Evolutionary conservation across 116 monocot species (phyloP).

Genomic region (Zostera marina): DNA sequence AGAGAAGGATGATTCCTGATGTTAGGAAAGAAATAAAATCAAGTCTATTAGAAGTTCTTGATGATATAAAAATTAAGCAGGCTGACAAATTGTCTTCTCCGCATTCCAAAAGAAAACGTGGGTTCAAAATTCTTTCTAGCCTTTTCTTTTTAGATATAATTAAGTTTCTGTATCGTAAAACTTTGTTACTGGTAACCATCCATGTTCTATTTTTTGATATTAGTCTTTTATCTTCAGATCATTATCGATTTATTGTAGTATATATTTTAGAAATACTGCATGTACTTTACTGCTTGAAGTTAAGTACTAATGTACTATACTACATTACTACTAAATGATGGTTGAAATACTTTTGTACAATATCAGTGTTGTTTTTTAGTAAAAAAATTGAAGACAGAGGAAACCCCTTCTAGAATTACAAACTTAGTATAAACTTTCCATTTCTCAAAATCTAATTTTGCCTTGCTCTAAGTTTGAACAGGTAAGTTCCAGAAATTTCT

Average conservation of each 20-base stretch:
- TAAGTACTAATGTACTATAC: too few species aligned
- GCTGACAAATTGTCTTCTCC: slow-evolving; percentile 7
- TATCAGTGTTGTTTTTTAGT: background rate
- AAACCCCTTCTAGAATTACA: background rate
- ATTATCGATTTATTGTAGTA: background rate
- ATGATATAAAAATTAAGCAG: slow-evolving; percentile 26
- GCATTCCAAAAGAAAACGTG: slow-evolving; percentile 30
- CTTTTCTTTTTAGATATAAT: background rate
- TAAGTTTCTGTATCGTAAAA: background rate
- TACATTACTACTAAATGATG: background rate
- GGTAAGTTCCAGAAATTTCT: background rate
- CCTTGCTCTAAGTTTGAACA: background rate
- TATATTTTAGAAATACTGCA: too few species aligned
- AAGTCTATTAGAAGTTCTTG: slow-evolving; percentile 36
- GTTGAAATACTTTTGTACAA: background rate
- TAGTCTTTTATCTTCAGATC: background rate
- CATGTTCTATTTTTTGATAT: background rate
- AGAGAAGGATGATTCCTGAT: slow-evolving; percentile 62
- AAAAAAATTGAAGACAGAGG: too few species aligned
- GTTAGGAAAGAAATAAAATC: slow-evolving; percentile 44
- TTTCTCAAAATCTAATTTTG: background rate
- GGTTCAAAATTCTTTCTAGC: slow-evolving; percentile 10
- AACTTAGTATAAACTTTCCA: background rate
- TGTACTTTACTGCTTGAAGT: too few species aligned
- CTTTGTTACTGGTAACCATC: background rate